Percentiles rank a stretch among this genome's conserved stretches.
Conservation (phyloP, 768 basidiomycete genomes). For the Russula lepida region DNA sequence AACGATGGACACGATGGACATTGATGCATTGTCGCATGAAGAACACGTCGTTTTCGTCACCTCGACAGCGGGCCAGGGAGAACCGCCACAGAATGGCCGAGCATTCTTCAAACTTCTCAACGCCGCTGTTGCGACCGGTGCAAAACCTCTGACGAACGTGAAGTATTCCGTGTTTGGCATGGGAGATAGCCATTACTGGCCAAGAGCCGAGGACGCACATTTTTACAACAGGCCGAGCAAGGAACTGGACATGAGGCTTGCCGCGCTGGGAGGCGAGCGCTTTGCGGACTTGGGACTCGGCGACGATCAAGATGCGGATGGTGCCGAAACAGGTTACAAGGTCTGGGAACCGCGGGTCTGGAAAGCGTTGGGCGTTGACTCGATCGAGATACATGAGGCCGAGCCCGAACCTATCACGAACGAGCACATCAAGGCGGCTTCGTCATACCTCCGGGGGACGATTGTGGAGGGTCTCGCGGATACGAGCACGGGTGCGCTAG, state of each 20-base stretch:
- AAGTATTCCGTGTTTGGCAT: conserved; percentile 85
- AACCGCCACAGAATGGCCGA: conserved; percentile 94
- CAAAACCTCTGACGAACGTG: conserved; percentile 52
- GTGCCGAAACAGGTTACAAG: conserved; percentile 92
- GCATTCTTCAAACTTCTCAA: conserved; percentile 82
- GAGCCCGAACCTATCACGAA: conserved; percentile 98
- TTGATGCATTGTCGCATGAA: conserved; percentile 60
- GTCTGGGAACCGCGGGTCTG: conserved; percentile 89
- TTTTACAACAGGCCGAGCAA: conserved; percentile 97
- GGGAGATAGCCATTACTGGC: conserved; percentile 99
- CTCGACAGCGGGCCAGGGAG: conserved; percentile 93
- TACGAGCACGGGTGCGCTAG: conserved; percentile 80
- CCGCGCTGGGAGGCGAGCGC: conserved; percentile 71
- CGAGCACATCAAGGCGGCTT: conserved; percentile 98
- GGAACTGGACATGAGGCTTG: conserved; percentile 76
- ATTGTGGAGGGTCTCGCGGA: conserved; percentile 89
- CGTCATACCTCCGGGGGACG: conserved; percentile 87
- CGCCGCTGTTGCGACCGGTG: conserved; percentile 49
- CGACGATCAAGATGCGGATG: conserved; percentile 97
- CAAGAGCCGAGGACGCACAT: conserved; percentile 89
- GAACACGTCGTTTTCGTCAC: conserved; percentile 77
- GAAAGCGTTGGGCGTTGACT: conserved; percentile 91
- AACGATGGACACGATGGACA: conserved; percentile 71
- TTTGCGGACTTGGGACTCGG: conserved; percentile 75
- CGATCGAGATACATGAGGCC: conserved; percentile 77